Base-by-base conservation (phyloP, 2,329 filamentous ascomycete species). In the Dissoconium aciculare region DNA sequence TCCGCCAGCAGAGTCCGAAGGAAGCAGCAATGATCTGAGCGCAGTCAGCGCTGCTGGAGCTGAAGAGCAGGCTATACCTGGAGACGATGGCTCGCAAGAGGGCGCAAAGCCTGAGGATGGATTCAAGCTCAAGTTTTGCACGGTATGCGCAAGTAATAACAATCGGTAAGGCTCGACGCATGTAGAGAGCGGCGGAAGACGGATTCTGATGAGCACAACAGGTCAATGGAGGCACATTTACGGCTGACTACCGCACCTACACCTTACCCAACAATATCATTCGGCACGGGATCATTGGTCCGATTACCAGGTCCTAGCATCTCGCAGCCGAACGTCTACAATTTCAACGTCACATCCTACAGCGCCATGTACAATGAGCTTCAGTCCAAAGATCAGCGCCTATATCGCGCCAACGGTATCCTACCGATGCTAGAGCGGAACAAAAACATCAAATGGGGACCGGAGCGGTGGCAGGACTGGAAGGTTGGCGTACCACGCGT, bases 151-250 rank as follows among this genome's bases (percentile, higher is more conserved):
- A 5, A 93, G 84, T 50, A 98, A 98, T 50, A 84, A 98, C 57
- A 98, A 98, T 52, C 75, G 89, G 73, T 92, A 65, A 40, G 66
- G 8, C 15, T 28, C 30, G 21, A 26, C n/a, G n/a, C n/a, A n/a
- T n/a, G n/a, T n/a, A n/a, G n/a, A n/a, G n/a, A n/a, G n/a, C n/a
- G n/a, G n/a, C n/a, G n/a, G n/a, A 9, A 32, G 33, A 23, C 21
- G 27, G 36, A 31, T 15, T 21, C 3, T 12, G 11, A 15, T 30
- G 26, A 17, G 28, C 15, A 19, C n/a, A 6, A 16, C 46, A 81
- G 78, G 56, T 83, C 82, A n/a, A 95, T 98, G 89, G 89, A 95
- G 67, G 87, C 87, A n/a, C 89, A 98, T 57, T 72, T 94, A 15
- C 81, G 82, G 40, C 75, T 98, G 17, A 82, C 89, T 4, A 71